Base-by-base conservation (phyloP, 164 flowering plant genomes). In the Dillenia suffruticosa region DNA sequence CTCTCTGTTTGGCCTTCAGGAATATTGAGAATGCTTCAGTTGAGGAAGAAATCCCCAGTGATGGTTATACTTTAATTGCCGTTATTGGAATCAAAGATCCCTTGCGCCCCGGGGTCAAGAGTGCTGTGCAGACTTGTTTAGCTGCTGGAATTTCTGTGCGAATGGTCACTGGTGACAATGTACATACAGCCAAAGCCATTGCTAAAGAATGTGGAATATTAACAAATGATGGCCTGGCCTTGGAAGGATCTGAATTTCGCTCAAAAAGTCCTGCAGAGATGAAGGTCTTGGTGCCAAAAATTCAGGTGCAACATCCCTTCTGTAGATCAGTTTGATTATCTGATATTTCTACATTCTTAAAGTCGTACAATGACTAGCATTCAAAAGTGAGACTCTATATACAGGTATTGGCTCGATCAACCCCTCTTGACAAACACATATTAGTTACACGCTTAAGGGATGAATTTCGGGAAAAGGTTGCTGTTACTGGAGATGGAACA, bases 341-440 rank as follows among this genome's bases (percentile, higher is more conserved):
- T 32, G 6, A 32, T 32, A 40, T 10, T 16, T 50, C 9, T 13
- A 16, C 24, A 55, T 45, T 12, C 14, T 4, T 5, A 10, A 12
- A 15, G 9, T 16, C 13, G 12, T 17, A 16, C 4, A 13, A 12
- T 11, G n/a, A 15, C 2, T 19, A 6, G 40, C 26, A 19, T 50
- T 32, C 40, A 62, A 13, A 11, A 24, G 44, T 45, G 46, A 45
- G 49, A 45, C 40, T 4, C 15, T 56, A 10, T 46, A 24, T 50
- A n/a, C 56, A 72, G 76, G 79, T 76, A 17, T 69, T 76, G 79
- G 76, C 79, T 45, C 67, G 76, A 44, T 76, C 79, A 45, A 55
- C 63, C 66, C 76, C 79, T n/a, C 15, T 55, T 53, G 79, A 76
- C 69, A 76, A 76, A 53, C 61, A 72, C 44, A 69, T 63, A 12